Base-by-base conservation (phyloP, 2,329 filamentous ascomycete species). In the Ampelomyces quisqualis region DNA sequence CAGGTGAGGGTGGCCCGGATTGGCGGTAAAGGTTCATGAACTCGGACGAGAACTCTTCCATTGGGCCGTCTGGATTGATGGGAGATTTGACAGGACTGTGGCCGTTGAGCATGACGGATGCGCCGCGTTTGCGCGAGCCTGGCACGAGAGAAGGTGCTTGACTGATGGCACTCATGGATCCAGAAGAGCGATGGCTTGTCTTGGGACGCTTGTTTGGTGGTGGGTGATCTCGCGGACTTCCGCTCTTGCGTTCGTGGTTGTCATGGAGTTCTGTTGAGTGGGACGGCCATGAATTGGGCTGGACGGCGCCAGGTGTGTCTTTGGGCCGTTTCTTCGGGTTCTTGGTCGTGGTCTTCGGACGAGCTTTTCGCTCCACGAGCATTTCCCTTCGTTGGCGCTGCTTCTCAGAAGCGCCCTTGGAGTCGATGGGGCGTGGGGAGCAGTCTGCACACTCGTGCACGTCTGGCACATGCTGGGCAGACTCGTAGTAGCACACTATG, bases 401-500 rank as follows among this genome's bases (percentile, higher is more conserved):
- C 65, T 85, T 82, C 59, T 90, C 86, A 49, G 81, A 81, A 45
- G 93, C 91, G 58, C 82, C 79, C 62, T 84, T 81, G 35, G 76
- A 74, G 65, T 97, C 86, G 58, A 96, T 71, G 33, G 74, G 71
- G 49, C 90, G 80, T 13, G 90, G 90, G 46, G 86, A 82, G 74
- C 93, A 98, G 58, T 95, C 89, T 59, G 83, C 82, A 73, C 93
- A 98, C 40, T 85, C 88, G 73, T 98, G 91, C 41, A 87, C 77
- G 60, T 75, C 85, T 70, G 68, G 90, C 71, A 72, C 86, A 78
- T 76, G 87, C 77, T 68, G 83, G 43, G 68, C 79, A 64, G 81
- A 79, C 57, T 88, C 87, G 67, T 97, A 97, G 72, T 95, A 97
- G 72, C 93, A 98, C 66, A 90, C 85, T 60, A 95, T 95, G 71